These are phyloP conservation scores for Rhizoctonia solani DNA, from an alignment of 1,284 basidiomycete species.

Conservation along the genomic window DNA sequence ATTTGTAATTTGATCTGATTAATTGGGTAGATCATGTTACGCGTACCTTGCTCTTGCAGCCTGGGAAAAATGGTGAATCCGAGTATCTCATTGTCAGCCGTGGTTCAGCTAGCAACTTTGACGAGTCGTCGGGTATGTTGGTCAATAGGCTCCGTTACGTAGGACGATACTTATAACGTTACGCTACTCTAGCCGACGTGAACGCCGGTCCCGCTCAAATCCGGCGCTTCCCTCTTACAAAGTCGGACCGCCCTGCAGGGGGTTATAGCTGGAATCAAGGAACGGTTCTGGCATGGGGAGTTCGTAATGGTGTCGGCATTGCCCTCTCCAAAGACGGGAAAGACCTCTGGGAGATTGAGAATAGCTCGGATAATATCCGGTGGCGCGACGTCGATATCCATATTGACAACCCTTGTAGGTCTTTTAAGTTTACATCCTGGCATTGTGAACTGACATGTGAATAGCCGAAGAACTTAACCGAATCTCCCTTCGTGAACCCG, in stretches of 20 bases:
- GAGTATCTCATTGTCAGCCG: slow-evolving; percentile 45
- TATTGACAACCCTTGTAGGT: slow-evolving; percentile 24
- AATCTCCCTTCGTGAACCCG: not conserved
- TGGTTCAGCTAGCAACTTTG: slow-evolving; percentile 49
- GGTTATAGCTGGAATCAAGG: slow-evolving; percentile 44
- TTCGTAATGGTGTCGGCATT: slow-evolving; percentile 53
- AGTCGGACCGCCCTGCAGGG: not conserved
- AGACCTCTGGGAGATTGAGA: slow-evolving; percentile 50
- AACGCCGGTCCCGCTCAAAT: slow-evolving; percentile 51
- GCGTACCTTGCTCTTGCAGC: slow-evolving; percentile 49
- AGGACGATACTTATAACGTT: not conserved
- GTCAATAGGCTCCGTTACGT: not conserved
- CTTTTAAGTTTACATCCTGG: not conserved
- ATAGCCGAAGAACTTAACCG: slow-evolving; percentile 29
- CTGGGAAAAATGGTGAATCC: not conserved
- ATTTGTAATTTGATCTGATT: not conserved
- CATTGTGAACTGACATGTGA: not conserved
- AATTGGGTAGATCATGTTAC: slow-evolving; percentile 42
- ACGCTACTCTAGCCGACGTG: not conserved
- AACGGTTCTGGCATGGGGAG: slow-evolving; percentile 50
- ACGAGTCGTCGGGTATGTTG: slow-evolving; percentile 42
- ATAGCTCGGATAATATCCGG: slow-evolving; percentile 44
- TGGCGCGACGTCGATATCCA: slow-evolving; percentile 25
- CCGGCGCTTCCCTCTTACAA: slow-evolving; percentile 42
- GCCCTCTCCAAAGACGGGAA: slow-evolving; percentile 43